Percentiles rank a stretch among this genome's conserved stretches.
Evolutionary conservation across 1,284 basidiomycete species (phyloP).

Genomic region (Puccinia hordei): DNA sequence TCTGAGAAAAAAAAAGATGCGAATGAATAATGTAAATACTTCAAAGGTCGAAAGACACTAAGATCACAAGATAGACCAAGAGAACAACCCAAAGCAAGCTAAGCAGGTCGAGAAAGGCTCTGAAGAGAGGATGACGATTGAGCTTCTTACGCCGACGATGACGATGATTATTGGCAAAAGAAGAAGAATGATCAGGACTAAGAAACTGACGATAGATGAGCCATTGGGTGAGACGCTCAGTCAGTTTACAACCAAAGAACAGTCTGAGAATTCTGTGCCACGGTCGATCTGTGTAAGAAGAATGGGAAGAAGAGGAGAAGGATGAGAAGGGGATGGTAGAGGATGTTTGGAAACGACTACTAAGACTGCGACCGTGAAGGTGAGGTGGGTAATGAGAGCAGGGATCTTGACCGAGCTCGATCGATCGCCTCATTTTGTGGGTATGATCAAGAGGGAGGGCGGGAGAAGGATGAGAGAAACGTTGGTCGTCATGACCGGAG

Average conservation of each 20-base stretch:
- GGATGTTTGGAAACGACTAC: constrained; percentile 22
- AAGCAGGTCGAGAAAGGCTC: background rate
- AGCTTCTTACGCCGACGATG: background rate
- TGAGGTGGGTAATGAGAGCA: background rate
- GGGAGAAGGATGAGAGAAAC: constrained; percentile 27
- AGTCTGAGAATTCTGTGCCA: background rate
- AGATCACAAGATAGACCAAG: constrained; percentile 15
- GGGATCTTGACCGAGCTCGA: background rate
- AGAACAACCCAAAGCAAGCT: constrained; percentile 17
- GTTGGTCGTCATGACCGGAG: constrained; percentile 38
- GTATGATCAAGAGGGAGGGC: background rate
- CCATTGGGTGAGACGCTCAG: background rate
- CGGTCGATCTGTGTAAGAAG: background rate
- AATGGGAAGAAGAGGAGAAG: background rate
- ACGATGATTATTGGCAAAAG: background rate
- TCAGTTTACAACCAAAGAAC: background rate
- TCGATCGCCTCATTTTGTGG: background rate
- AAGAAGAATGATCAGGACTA: background rate
- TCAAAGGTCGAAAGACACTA: background rate
- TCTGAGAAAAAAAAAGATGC: no score
- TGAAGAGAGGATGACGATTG: background rate
- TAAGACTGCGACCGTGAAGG: constrained; percentile 4
- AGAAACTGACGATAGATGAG: background rate
- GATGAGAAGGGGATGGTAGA: background rate
- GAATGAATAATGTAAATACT: no score